Evolutionary conservation across 805 yeast species (phyloP).

Genomic region (Brettanomyces nanus): DNA sequence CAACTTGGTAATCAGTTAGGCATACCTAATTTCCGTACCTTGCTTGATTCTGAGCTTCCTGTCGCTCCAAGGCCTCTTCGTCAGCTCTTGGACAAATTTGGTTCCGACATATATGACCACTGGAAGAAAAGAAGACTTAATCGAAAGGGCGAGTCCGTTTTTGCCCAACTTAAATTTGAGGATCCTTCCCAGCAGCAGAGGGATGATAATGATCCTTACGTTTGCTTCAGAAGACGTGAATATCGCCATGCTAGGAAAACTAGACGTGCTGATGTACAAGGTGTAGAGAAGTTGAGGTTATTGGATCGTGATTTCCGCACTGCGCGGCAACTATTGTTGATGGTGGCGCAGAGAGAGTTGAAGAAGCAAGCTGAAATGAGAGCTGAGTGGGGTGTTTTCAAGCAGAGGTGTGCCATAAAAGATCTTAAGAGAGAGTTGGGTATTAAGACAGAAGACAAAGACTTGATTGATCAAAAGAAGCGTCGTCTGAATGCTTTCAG

Average conservation of each 20-base stretch:
- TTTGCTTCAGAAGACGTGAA: conserved; percentile 92
- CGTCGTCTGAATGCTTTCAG: conserved; percentile 33
- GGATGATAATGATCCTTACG: conserved; percentile 91
- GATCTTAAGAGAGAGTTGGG: conserved; percentile 65
- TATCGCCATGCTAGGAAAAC: conserved; percentile 94
- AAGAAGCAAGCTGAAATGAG: conserved; percentile 53
- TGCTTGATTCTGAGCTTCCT: conserved; percentile 36
- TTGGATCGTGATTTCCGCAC: conserved; percentile 69
- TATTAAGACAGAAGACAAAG: conserved; percentile 78
- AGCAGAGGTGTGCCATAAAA: conserved; percentile 65
- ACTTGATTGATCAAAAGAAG: conserved; percentile 68
- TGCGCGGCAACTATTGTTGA: conserved; percentile 59
- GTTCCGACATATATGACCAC: conserved; percentile 63
- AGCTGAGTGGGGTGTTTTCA: conserved; percentile 60
- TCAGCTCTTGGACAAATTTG: conserved; percentile 48
- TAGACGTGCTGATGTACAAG: conserved; percentile 85
- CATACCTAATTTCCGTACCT: conserved; percentile 48
- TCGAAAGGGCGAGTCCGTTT: conserved; percentile 60
- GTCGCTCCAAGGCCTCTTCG: conserved; percentile 36
- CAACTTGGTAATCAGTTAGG: conserved; percentile 48
- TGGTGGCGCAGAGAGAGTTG: conserved; percentile 70
- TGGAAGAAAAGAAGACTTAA: conserved; percentile 72
- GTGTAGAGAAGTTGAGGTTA: conserved; percentile 71
- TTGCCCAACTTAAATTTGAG: conserved; percentile 76
- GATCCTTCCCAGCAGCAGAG: conserved; percentile 53